These are phyloP conservation scores for Aspergillus tamarii DNA, from an alignment of 2,329 filamentous ascomycete genomes.

Conservation along the genomic window DNA sequence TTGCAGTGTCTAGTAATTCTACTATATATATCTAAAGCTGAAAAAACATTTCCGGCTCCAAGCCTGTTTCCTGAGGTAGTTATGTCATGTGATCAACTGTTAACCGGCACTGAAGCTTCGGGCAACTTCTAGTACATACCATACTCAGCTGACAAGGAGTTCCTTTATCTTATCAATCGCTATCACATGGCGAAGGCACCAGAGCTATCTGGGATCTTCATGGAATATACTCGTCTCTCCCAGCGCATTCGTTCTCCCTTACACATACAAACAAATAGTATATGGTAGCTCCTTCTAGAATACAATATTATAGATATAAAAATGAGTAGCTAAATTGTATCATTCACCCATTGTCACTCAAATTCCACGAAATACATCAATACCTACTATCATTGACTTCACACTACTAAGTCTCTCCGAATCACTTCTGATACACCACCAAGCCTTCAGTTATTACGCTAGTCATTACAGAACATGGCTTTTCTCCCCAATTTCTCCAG, in stretches of 20 bases:
- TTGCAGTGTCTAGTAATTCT: not conserved
- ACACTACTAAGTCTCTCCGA: not conserved
- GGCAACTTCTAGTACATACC: conserved; percentile 4
- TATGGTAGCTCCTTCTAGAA: conserved; percentile 23
- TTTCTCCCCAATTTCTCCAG: conserved; percentile 41
- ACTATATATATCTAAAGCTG: no score
- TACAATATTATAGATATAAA: conserved; percentile 18
- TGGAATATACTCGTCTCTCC: conserved; percentile 4
- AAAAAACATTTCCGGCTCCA: no score
- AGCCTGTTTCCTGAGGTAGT: not conserved
- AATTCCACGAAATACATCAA: not conserved
- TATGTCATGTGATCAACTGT: conserved; percentile 17
- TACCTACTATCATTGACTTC: not conserved
- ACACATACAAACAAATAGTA: conserved; percentile 6
- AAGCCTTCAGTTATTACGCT: not conserved
- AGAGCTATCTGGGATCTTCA: conserved; percentile 9
- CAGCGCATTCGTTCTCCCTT: conserved; percentile 11
- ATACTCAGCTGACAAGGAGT: no score
- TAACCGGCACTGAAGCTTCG: conserved; percentile 21
- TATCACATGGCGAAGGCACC: not conserved
- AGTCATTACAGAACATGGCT: conserved; percentile 34
- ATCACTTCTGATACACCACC: not conserved
- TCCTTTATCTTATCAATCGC: no score
- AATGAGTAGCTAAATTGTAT: conserved; percentile 1
- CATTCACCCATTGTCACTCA: not conserved